phyloP scores from a whole-genome alignment of 2,329 filamentous ascomycete genomes.

The Aureobasidium sp. region DNA sequence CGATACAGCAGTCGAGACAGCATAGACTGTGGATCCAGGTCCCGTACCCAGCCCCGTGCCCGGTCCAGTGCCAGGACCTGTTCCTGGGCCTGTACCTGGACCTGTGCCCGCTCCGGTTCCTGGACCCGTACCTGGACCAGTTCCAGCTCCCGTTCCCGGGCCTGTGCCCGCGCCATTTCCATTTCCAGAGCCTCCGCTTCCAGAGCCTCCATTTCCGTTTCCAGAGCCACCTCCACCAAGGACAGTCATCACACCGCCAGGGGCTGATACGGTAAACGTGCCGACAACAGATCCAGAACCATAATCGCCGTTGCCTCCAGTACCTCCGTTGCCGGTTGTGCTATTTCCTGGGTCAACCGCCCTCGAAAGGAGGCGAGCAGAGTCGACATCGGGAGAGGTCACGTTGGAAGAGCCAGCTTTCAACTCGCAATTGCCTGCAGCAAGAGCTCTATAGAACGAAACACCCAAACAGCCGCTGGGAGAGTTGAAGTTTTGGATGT shows the following conservation, averaged over 20 bases:
- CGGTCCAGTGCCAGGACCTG: constrained; percentile 12
- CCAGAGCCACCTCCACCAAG: background rate
- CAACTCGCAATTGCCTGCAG: constrained; percentile 22
- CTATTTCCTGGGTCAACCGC: constrained; percentile 16
- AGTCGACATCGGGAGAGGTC: constrained; percentile 14
- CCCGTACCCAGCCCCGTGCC: constrained; percentile 12
- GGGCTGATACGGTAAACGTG: background rate
- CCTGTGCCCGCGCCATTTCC: constrained; percentile 14
- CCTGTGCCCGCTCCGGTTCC: too few species aligned
- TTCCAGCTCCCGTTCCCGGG: constrained; percentile 11
- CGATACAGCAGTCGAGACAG: constrained; percentile 20
- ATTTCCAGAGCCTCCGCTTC: constrained; percentile 15
- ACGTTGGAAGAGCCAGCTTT: constrained; percentile 16
- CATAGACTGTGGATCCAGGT: constrained; percentile 19
- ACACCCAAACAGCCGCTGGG: constrained; percentile 22
- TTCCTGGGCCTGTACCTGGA: too few species aligned
- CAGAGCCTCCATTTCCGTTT: constrained; percentile 16
- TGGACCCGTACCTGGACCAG: too few species aligned
- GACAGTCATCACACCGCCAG: background rate
- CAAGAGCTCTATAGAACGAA: constrained; percentile 18
- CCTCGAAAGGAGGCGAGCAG: constrained; percentile 18
- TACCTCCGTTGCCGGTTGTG: constrained; percentile 14
- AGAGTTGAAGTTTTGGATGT: constrained; percentile 19
- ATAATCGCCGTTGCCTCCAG: constrained; percentile 7
- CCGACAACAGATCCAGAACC: constrained; percentile 16